phyloP scores from a whole-genome alignment of 768 basidiomycete genomes.

The Suillus placidus region DNA sequence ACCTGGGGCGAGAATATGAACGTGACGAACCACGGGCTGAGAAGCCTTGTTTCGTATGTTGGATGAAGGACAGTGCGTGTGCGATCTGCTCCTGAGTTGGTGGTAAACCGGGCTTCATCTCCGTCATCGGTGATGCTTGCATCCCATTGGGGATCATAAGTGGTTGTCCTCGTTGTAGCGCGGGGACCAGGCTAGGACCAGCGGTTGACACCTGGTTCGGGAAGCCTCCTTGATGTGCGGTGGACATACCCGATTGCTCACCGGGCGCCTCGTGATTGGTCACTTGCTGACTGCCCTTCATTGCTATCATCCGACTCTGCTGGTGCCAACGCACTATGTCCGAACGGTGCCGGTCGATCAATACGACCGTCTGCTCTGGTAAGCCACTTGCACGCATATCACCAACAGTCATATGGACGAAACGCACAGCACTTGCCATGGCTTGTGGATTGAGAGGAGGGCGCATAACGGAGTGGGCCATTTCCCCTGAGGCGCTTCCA shows the following conservation, averaged over 20 bases:
- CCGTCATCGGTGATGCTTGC: neutral
- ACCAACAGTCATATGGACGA: slow-evolving; percentile 45
- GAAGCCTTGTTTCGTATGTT: slow-evolving; percentile 38
- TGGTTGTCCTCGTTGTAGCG: neutral
- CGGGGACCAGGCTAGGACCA: neutral
- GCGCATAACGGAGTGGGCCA: neutral
- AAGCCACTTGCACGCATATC: slow-evolving; percentile 59
- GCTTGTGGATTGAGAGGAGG: slow-evolving; percentile 31
- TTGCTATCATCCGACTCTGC: slow-evolving; percentile 20
- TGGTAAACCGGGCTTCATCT: neutral
- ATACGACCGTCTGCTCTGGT: slow-evolving; percentile 50
- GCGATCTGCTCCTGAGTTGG: slow-evolving; percentile 39
- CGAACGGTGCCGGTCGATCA: slow-evolving; percentile 58
- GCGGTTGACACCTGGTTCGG: slow-evolving; percentile 1
- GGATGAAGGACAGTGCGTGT: slow-evolving; percentile 31
- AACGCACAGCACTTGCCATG: slow-evolving; percentile 49
- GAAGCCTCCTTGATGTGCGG: slow-evolving; percentile 13
- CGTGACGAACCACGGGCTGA: slow-evolving; percentile 32
- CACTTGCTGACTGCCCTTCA: slow-evolving; percentile 2
- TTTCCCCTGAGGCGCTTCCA: slow-evolving; percentile 3
- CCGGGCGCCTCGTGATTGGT: neutral
- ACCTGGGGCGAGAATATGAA: slow-evolving; percentile 14
- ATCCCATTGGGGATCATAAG: neutral
- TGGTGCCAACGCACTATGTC: slow-evolving; percentile 30
- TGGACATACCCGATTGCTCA: slow-evolving; percentile 20